A percentile compares a stretch with the other conserved stretches of the same genome.
Evolutionary conservation across 176 grass and related monocot genomes (phyloP).

Genomic region (Cenchrus purpureus): DNA sequence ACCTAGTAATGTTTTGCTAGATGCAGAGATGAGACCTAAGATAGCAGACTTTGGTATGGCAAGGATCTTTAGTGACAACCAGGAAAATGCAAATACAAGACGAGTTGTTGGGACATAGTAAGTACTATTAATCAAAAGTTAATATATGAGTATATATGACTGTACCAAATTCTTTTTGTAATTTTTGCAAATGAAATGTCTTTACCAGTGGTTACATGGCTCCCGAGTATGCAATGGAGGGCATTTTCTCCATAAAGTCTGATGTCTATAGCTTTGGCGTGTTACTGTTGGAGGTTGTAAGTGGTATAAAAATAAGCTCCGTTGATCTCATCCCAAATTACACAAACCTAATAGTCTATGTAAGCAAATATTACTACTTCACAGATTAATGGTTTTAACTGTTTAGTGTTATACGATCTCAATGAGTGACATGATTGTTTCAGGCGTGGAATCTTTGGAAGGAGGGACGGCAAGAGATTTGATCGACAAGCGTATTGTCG

Average conservation of each 20-base stretch:
- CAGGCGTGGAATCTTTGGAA: slow-evolving; percentile 61
- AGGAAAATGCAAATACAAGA: slow-evolving; percentile 46
- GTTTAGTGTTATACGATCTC: neutral
- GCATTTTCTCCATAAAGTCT: slow-evolving; percentile 48
- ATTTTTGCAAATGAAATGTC: neutral
- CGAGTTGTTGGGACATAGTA: slow-evolving; percentile 52
- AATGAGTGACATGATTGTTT: neutral
- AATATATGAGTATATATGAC: too few relatives aligned
- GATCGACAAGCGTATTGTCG: slow-evolving; percentile 35
- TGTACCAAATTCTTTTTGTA: neutral
- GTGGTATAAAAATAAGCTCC: slow-evolving; percentile 47
- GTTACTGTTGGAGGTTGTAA: slow-evolving; percentile 52
- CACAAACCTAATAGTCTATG: slow-evolving; percentile 53
- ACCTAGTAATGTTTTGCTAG: slow-evolving; percentile 44
- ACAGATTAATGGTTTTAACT: neutral
- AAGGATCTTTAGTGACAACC: slow-evolving; percentile 42
- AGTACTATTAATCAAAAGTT: neutral
- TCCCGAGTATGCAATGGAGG: slow-evolving; percentile 67
- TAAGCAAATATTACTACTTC: neutral
- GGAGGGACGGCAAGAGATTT: slow-evolving; percentile 36
- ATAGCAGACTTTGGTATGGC: slow-evolving; percentile 56
- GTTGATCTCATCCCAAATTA: slow-evolving; percentile 5
- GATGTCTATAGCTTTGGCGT: slow-evolving; percentile 62
- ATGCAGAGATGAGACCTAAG: slow-evolving; percentile 48
- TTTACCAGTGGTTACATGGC: slow-evolving; percentile 43